Evolutionary conservation across 2,329 filamentous ascomycete genomes (phyloP).

Genomic region (Cryphonectria naterciae): DNA sequence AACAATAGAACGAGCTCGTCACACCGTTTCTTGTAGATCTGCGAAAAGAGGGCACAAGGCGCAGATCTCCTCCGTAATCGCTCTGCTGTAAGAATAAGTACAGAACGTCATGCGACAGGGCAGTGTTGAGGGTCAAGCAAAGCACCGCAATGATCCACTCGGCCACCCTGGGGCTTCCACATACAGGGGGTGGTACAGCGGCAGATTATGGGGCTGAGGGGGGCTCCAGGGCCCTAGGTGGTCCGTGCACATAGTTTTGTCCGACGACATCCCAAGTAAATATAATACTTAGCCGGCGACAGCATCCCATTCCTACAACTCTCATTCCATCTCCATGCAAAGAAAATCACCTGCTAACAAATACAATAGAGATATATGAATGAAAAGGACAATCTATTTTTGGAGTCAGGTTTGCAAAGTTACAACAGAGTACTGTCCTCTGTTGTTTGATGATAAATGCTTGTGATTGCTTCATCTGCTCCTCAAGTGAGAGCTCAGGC

Average conservation of each 20-base stretch:
- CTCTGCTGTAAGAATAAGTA: background rate
- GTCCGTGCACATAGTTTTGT: conserved; percentile 7
- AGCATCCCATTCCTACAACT: background rate
- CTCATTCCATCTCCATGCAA: background rate
- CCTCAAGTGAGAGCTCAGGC: background rate
- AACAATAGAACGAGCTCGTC: background rate
- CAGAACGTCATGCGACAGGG: conserved; percentile 7
- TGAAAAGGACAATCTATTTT: background rate
- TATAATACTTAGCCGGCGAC: too few species aligned
- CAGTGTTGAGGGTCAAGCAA: background rate
- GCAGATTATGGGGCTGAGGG: background rate
- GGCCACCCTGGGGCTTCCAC: background rate
- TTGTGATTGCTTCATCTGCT: background rate
- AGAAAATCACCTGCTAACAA: background rate
- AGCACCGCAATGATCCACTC: background rate
- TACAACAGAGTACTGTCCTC: too few species aligned
- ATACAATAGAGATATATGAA: background rate
- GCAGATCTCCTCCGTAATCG: background rate
- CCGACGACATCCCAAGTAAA: background rate
- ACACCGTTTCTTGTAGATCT: background rate
- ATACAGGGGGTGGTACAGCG: background rate
- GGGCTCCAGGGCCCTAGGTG: background rate
- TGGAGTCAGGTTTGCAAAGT: background rate
- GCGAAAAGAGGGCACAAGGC: background rate
- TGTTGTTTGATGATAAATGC: background rate